These are phyloP conservation scores for Postia placenta DNA, from an alignment of 768 basidiomycete genomes.

Conservation along the genomic window DNA sequence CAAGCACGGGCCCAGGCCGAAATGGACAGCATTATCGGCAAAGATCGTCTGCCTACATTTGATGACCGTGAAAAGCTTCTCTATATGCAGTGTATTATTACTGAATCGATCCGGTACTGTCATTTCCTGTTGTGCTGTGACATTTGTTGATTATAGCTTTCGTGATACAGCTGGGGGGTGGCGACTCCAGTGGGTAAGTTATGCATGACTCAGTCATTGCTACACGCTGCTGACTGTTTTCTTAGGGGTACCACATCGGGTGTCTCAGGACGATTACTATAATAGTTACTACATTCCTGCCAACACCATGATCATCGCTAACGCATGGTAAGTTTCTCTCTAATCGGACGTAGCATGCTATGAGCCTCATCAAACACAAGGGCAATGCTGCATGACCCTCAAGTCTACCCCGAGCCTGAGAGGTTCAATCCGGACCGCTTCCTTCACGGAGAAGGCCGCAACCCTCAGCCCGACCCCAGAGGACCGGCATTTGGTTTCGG, in stretches of 20 bases:
- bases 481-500: constrained; percentile 13
- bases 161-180: too few species aligned
- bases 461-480: not conserved
- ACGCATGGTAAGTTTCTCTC: constrained; percentile 6
- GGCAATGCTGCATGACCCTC: constrained; percentile 11
- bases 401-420: constrained; percentile 5
- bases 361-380: not conserved
- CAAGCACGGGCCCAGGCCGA: constrained; percentile 2
- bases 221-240: constrained; percentile 4
- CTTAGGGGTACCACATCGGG: constrained; percentile 11
- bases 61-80: not conserved
- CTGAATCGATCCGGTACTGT: constrained; percentile 2
- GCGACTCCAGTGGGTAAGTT: not conserved
- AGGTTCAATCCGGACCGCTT: constrained; percentile 10
- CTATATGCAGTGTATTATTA: constrained; percentile 4
- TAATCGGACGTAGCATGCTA: not conserved
- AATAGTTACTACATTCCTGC: constrained; percentile 3
- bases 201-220: not conserved
- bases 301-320: constrained; percentile 6
- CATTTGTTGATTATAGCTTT: not conserved
- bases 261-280: constrained; percentile 7
- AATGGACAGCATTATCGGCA: constrained; percentile 3
- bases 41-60: constrained; percentile 2
- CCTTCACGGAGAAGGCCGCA: not conserved
- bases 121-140: not conserved